These are phyloP conservation scores for Lepiota subincarnata DNA, from an alignment of 768 basidiomycete genomes.

Conservation along the genomic window DNA sequence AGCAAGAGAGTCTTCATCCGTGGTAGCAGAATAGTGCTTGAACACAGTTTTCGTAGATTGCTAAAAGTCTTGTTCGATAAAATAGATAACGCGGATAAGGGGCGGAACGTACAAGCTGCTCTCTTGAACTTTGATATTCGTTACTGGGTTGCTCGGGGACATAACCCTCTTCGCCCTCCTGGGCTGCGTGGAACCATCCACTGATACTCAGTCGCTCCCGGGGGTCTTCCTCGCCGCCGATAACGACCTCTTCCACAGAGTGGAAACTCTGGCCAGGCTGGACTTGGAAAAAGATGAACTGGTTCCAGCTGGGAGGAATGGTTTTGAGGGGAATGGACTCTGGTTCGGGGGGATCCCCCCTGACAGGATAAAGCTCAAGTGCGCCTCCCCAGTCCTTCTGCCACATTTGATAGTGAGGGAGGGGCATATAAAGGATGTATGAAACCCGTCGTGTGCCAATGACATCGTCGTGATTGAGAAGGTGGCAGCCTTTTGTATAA, in stretches of 20 bases:
- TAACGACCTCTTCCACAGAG: constrained; percentile 95
- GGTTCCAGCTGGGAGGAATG: constrained; percentile 83
- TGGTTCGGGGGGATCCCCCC: constrained; percentile 67
- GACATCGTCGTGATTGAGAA: constrained; percentile 98
- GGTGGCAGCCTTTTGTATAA: constrained; percentile 87
- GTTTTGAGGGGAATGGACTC: constrained; percentile 57
- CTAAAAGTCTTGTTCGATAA: constrained; percentile 29
- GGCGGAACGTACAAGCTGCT: constrained; percentile 76
- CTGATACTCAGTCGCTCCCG: constrained; percentile 81
- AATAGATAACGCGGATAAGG: constrained; percentile 1
- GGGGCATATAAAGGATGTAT: constrained; percentile 96
- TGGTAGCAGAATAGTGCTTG: constrained; percentile 44
- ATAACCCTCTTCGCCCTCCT: constrained; percentile 89
- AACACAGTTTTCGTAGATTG: constrained; percentile 61
- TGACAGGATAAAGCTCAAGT: constrained; percentile 88
- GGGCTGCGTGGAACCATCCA: constrained; percentile 95
- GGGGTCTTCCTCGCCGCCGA: constrained; percentile 67
- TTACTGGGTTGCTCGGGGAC: constrained; percentile 41
- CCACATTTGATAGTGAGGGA: constrained; percentile 73
- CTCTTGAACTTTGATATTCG: constrained; percentile 74
- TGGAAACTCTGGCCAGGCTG: constrained; percentile 96
- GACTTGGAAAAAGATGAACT: constrained; percentile 87
- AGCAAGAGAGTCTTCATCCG: constrained; percentile 39
- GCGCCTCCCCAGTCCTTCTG: constrained; percentile 89
- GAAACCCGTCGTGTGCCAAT: constrained; percentile 92